phyloP scores from a whole-genome alignment of 1,284 basidiomycete species.

The Ustilago bromivora region DNA sequence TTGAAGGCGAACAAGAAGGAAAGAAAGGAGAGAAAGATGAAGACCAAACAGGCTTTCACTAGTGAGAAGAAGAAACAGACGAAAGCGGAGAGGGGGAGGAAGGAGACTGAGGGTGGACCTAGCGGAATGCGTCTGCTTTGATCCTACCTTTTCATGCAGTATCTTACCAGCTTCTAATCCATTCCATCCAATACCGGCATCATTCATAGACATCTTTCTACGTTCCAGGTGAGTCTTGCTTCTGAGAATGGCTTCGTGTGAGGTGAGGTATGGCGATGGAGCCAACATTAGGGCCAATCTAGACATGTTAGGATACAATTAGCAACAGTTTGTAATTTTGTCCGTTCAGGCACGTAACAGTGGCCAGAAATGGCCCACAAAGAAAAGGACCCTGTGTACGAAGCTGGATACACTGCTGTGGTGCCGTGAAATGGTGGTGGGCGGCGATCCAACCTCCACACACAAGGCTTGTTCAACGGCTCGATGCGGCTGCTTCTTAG shows the following conservation, averaged over 20 bases:
- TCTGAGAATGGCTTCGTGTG: not conserved
- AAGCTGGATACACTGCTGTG: conserved; percentile 8
- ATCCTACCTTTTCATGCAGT: not conserved
- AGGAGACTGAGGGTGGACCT: conserved; percentile 51
- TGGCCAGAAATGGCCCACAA: not conserved
- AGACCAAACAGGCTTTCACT: conserved; percentile 57
- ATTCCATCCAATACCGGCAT: not conserved
- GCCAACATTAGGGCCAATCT: not conserved
- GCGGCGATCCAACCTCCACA: conserved; percentile 38
- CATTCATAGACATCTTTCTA: not conserved
- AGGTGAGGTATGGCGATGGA: not conserved
- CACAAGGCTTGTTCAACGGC: not conserved
- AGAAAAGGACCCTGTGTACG: not conserved
- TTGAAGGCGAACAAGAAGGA: conserved; percentile 76
- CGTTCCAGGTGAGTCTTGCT: not conserved
- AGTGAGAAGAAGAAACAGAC: conserved; percentile 59
- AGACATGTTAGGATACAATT: not conserved
- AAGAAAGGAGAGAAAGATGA: conserved; percentile 54
- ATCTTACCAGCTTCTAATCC: not conserved
- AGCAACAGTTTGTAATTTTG: not conserved
- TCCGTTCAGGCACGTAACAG: conserved; percentile 18
- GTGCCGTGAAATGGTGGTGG: conserved; percentile 1
- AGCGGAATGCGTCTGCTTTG: conserved; percentile 48
- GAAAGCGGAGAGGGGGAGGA: conserved; percentile 49
- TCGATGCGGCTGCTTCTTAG: conserved; percentile 22